phyloP scores from a whole-genome alignment of 345 rosid genomes.

The Erucastrum elatum region DNA sequence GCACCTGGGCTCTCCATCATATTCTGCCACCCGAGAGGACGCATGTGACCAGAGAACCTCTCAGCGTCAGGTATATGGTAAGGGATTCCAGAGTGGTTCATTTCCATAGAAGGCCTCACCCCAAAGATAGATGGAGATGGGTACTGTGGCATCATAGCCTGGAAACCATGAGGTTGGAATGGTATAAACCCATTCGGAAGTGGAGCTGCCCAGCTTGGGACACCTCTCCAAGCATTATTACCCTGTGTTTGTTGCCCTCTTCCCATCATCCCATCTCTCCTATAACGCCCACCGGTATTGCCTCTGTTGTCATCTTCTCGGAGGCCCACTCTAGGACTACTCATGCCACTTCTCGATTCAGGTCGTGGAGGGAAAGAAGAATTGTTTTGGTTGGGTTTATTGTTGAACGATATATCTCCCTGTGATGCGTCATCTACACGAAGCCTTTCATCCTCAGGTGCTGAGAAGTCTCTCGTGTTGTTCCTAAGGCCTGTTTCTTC shows the following conservation, averaged over 20 bases:
- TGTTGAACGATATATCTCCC: slow-evolving; percentile 58
- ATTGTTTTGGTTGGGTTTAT: slow-evolving; percentile 55
- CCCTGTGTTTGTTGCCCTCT: slow-evolving; percentile 70
- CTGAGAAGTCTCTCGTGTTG: slow-evolving; percentile 48
- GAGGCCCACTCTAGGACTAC: slow-evolving; percentile 67
- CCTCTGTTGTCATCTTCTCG: slow-evolving; percentile 69
- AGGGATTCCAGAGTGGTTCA: slow-evolving; percentile 72
- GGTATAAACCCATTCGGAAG: slow-evolving; percentile 86
- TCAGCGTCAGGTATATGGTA: slow-evolving; percentile 82
- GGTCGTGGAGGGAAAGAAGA: slow-evolving; percentile 63
- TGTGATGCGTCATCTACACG: slow-evolving; percentile 60
- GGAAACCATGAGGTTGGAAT: slow-evolving; percentile 87
- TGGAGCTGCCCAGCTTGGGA: slow-evolving; percentile 78
- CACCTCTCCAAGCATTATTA: slow-evolving; percentile 78
- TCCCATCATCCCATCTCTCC: slow-evolving; percentile 64
- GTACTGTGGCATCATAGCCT: slow-evolving; percentile 73
- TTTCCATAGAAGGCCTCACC: slow-evolving; percentile 82
- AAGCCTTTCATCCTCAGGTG: slow-evolving; percentile 65
- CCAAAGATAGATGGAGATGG: slow-evolving; percentile 71
- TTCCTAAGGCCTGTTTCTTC: slow-evolving; percentile 75
- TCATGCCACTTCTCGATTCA: slow-evolving; percentile 61
- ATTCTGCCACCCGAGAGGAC: slow-evolving; percentile 92
- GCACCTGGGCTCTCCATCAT: slow-evolving; percentile 81
- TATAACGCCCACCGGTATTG: slow-evolving; percentile 53
- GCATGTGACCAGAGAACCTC: slow-evolving; percentile 77